phyloP scores from a whole-genome alignment of 2,329 filamentous ascomycete genomes.

The Ascochyta rabiei region DNA sequence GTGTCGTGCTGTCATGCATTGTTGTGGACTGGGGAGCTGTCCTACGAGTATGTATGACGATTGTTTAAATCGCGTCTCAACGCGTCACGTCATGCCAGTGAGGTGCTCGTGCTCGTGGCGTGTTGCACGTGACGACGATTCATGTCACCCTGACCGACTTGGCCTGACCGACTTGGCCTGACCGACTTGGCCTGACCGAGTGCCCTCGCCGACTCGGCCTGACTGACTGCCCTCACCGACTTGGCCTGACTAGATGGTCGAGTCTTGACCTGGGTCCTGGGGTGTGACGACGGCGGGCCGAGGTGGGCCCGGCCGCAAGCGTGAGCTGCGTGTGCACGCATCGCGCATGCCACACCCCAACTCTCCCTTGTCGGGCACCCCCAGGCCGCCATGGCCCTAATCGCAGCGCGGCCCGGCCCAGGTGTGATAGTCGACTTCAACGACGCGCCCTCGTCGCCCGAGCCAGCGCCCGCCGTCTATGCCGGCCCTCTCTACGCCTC shows the following conservation, averaged over 20 bases:
- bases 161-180: too few species aligned
- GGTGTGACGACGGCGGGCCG: not conserved
- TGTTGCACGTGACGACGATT: too few species aligned
- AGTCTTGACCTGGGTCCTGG: too few species aligned
- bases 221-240: too few species aligned
- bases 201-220: too few species aligned
- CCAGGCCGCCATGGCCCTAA: constrained; percentile 4
- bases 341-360: not conserved
- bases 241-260: too few species aligned
- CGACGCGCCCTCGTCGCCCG: constrained; percentile 12
- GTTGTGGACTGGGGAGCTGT: constrained; percentile 16
- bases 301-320: not conserved
- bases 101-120: not conserved
- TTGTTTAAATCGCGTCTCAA: constrained; percentile 19
- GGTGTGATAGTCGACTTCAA: constrained; percentile 10
- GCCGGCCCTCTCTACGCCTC: constrained; percentile 10
- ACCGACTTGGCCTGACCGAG: too few species aligned
- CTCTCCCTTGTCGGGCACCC: not conserved
- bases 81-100: constrained; percentile 27
- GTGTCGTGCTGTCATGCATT: constrained; percentile 13
- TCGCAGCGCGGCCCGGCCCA: constrained; percentile 12
- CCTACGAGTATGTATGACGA: constrained; percentile 35
- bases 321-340: not conserved
- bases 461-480: not conserved
- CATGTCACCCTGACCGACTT: too few species aligned